Evolutionary conservation across 768 basidiomycete genomes (phyloP).

Genomic region (Xerocomellus chrysenteron): DNA sequence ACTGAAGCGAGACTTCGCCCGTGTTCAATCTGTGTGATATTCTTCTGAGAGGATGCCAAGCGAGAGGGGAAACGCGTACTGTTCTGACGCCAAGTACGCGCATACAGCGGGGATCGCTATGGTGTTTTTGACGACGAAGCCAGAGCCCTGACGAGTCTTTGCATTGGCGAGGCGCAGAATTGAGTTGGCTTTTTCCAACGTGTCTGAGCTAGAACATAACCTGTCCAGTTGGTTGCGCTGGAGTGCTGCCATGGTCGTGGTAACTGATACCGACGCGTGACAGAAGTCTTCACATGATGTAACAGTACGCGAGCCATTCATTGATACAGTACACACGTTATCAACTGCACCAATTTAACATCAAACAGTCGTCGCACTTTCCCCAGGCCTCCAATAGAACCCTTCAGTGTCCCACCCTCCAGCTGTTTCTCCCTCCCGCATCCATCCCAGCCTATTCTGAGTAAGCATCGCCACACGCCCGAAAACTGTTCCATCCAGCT

Average conservation of each 20-base stretch:
- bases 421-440: slow-evolving; percentile 37
- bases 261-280: too few species aligned
- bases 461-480: slow-evolving; percentile 53
- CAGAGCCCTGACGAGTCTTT: slow-evolving; percentile 30
- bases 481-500: slow-evolving; percentile 65
- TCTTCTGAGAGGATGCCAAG: background rate
- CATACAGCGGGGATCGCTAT: slow-evolving; percentile 29
- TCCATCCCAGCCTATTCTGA: slow-evolving; percentile 40
- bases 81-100: slow-evolving; percentile 33
- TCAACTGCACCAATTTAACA: background rate
- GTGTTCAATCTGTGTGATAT: slow-evolving; percentile 21
- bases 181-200: slow-evolving; percentile 21
- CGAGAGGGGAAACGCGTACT: slow-evolving; percentile 17
- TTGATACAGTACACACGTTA: too few species aligned
- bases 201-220: slow-evolving; percentile 26
- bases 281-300: too few species aligned
- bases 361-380: background rate
- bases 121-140: slow-evolving; percentile 24
- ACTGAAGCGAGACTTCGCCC: slow-evolving; percentile 29
- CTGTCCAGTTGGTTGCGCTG: slow-evolving; percentile 19
- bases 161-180: slow-evolving; percentile 20
- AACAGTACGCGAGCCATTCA: too few species aligned
- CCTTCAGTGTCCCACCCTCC: slow-evolving; percentile 25
- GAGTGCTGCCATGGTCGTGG: slow-evolving; percentile 13
- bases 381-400: slow-evolving; percentile 12